Evolutionary conservation across 2,329 filamentous ascomycete genomes (phyloP), one percentile per base, ranked within the genome.

Genomic region (Fusarium xylarioides): DNA sequence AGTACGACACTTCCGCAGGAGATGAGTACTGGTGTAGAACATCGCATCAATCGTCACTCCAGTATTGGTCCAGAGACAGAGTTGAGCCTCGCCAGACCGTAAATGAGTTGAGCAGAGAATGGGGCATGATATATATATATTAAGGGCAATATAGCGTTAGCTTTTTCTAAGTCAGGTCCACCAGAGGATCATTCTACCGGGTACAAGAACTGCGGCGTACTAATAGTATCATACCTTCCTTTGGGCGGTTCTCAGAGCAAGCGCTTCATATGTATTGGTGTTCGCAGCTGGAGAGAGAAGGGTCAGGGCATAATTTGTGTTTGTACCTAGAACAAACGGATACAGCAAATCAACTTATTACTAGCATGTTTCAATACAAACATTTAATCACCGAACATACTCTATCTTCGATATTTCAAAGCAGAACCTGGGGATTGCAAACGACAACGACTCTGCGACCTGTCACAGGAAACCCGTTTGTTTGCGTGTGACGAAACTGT

Each of bases 21-120:
- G 54, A 67, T 78, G 66, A 57, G 68, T 10, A 71, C 76, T 5
- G 74, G 65, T 7, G 34, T 70, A 16, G 75, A 77, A 43, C 49
- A 76, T 12, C 23, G 57, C 14, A 50, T 66, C 6, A 32, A 52
- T 15, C 53, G 28, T 5, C n/a, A 54, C 12, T 53, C 59, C 7
- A 63, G 63, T 26, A 53, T 65, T 26, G 52, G 52, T 12, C 67
- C 62, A 7, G 56, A 68, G 26, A 52, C 61, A 10, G 69, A 63
- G 18, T 21, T 66, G 56, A 50, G 66, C 15, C 50, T 50, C 19
- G 42, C 50, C 26, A 70, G 58, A 42, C 26, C 19, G 19, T 62
- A 43, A 64, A 28, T 38, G 23, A 16, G 14, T 52, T 34, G 12
- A 46, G 42, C 23, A 32, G 18, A 42, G 30, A 38, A 19, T 9